Base-by-base conservation (phyloP, 179 eudicot genomes). In the Sideroxylon spinosum region DNA sequence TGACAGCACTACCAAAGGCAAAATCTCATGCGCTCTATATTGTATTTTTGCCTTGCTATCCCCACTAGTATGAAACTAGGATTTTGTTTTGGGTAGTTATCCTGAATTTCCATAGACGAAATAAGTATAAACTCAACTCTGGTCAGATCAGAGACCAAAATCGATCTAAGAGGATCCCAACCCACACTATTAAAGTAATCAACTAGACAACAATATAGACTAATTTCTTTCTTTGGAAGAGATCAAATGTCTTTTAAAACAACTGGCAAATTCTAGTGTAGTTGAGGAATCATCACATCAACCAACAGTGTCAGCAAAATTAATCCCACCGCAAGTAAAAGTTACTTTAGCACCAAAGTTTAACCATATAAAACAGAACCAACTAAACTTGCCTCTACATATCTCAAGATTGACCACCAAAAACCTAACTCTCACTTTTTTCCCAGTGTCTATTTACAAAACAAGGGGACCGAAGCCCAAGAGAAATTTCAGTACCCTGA, bases 391-490 rank as follows among this genome's bases (percentile, higher is more conserved):
- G 7, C 55, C 77, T 37, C 1, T 17, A 32, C 56, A 60, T 60
- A 20, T 22, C 19, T 55, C 4, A 74, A 20, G 20, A 74, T 56
- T 29, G 37, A 74, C 65, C 37, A 29, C 10, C 6, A n/a, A 3
- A 60, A 57, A 69, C 20, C 17, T 48, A 46, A 59, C 59, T 28
- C 66, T 16, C 12, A 46, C 22, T 55, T 6, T 29, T 48, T 46
- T 55, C 32, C 19, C 14, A 68, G 9, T 16, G 10, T 29, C 9
- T 7, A 11, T 22, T 12, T 9, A 13, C 23, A 7, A 75, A 68
- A 74, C 66, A 69, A 77, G 46, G 23, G 2, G 4, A 13, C 66
- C 79, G 32, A 67, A 61, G 62, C 37, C 29, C 60, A 25, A 67
- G 19, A 55, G 26, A 1, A 52, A 22, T 2, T 2, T 14, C 20